Evolutionary conservation across 768 basidiomycete genomes (phyloP).

Genomic region (Amylocystis lapponica): DNA sequence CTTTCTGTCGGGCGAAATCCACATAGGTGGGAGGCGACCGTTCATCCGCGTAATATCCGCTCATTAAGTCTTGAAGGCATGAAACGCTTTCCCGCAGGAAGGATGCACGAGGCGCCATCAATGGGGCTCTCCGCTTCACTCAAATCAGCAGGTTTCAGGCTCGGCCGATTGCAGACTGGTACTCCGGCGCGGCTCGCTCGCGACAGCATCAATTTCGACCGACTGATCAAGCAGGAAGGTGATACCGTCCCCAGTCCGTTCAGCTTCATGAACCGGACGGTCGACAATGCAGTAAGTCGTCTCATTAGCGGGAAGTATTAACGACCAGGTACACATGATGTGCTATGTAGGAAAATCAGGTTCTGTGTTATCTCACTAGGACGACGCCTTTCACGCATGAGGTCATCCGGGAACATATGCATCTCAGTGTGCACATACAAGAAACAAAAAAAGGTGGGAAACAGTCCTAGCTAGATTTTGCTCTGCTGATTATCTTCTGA

Average conservation of each 20-base stretch:
- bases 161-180: conserved; percentile 80
- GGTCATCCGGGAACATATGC: conserved; percentile 70
- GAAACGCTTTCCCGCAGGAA: conserved; percentile 72
- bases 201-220: conserved; percentile 63
- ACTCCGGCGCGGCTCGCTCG: conserved; percentile 79
- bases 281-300: conserved; percentile 60
- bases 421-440: conserved; percentile 78
- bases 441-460: conserved; percentile 76
- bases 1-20: conserved; percentile 87
- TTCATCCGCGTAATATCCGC: not conserved
- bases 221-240: conserved; percentile 58
- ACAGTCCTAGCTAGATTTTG: not conserved
- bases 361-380: conserved; percentile 63
- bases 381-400: conserved; percentile 73
- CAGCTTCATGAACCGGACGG: conserved; percentile 62
- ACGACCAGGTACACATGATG: not conserved
- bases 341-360: conserved; percentile 57
- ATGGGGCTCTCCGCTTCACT: conserved; percentile 74
- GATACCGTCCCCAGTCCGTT: conserved; percentile 66
- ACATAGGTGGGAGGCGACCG: conserved; percentile 51
- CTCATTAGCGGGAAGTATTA: not conserved
- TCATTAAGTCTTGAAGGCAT: conserved; percentile 37
- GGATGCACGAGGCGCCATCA: conserved; percentile 67
- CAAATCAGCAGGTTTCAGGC: conserved; percentile 66
- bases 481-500: not conserved